Percentiles rank a stretch among this genome's conserved stretches.
Conservation (phyloP, 2,329 filamentous ascomycete species). For the Xylariaceae sp. region DNA sequence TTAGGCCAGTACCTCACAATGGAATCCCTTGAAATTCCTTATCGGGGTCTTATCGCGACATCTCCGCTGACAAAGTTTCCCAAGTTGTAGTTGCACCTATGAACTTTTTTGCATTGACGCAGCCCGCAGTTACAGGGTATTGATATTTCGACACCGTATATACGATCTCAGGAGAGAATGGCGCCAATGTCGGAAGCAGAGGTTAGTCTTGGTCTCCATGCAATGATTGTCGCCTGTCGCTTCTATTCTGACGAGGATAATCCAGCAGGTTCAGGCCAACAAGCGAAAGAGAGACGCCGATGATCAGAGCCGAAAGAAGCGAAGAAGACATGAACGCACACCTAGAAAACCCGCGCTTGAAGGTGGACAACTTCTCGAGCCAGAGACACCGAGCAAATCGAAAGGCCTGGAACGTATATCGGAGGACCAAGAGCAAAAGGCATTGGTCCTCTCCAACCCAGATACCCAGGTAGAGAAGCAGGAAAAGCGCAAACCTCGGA, state of each 20-base stretch:
- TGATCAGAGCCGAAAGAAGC: slow-evolving; percentile 38
- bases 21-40: slow-evolving; percentile 22
- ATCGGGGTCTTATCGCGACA: slow-evolving; percentile 25
- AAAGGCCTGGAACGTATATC: slow-evolving; percentile 10
- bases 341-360: slow-evolving; percentile 12
- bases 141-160: slow-evolving; percentile 3
- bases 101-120: slow-evolving; percentile 22
- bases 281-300: slow-evolving; percentile 44
- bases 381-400: slow-evolving; percentile 8
- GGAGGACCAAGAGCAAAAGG: slow-evolving; percentile 2
- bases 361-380: slow-evolving; percentile 8
- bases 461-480: slow-evolving; percentile 11
- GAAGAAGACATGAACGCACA: slow-evolving; percentile 33
- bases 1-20: too few relatives aligned
- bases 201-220: slow-evolving; percentile 16
- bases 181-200: slow-evolving; percentile 21
- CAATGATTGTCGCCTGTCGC: neutral
- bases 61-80: slow-evolving; percentile 22
- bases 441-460: slow-evolving; percentile 3
- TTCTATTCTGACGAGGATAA: slow-evolving; percentile 12
- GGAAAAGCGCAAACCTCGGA: slow-evolving; percentile 14
- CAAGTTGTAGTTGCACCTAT: slow-evolving; percentile 6
- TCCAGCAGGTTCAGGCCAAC: slow-evolving; percentile 32
- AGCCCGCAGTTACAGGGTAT: slow-evolving; percentile 4
- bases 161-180: slow-evolving; percentile 21